Evolutionary conservation across 2,329 filamentous ascomycete species (phyloP), one percentile per base, ranked within the genome.

Genomic region (Colletotrichum sp.): DNA sequence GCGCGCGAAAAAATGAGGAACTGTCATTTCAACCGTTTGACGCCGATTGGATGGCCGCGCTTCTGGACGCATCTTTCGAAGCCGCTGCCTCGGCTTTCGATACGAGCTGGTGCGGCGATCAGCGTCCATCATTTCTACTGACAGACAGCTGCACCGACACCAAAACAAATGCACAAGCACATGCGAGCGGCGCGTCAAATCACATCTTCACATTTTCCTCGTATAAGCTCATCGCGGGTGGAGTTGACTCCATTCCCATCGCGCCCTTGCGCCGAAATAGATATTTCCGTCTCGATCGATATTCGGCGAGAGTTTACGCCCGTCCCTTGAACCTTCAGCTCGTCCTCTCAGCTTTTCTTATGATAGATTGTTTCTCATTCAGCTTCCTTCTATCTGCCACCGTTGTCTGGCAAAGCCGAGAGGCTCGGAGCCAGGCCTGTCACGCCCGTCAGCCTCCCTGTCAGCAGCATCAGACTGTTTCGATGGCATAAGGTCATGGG

Each of bases 161-260:
- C 34, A 44, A 24, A 59, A 16, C n/a, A 18, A 39, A 30, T 21
- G 65, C 18, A 59, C 32, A 57, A 30, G 57, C 18, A 60, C 30
- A 15, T 21, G 26, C 2, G n/a, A 32, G 5, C 18, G 59, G 63
- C 24, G 36, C 36, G 34, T 28, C 63, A 24, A 24, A 59, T 69
- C 66, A 21, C 18, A 13, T 49, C 9, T 63, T 70, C 36, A 21
- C 18, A 13, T 49, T 36, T 70, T 63, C 57, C 67, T 70, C 67
- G 67, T 70, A 70, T 70, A 70, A 70, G 67, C 67, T 70, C 57
- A 32, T 62, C 55, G 34, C 12, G 5, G 55, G 67, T 70, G 67
- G 67, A 62, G 52, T 62, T 70, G 67, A 70, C 67, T 49, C 67
- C 67, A 49, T 70, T 70, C 55, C 67, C 67, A 63, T 12, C 16